Base-by-base conservation (phyloP, 2,329 filamentous ascomycete species). In the Cladosporium sp. region DNA sequence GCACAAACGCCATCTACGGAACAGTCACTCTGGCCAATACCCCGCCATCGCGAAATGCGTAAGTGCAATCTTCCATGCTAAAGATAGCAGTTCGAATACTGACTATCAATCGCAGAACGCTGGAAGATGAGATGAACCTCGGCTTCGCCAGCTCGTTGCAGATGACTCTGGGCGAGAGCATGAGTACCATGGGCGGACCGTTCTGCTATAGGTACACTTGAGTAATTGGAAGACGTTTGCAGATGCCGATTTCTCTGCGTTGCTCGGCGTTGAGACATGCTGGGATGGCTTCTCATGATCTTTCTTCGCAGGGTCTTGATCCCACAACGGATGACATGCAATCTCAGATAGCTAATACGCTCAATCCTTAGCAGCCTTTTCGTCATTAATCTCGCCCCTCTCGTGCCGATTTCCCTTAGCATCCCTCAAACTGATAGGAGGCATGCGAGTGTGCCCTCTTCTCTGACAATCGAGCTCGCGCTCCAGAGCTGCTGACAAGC, bases 401-500 rank as follows among this genome's bases (percentile, higher is more conserved):
- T 7, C 18, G n/a, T 11, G n/a, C 19, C n/a, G 15, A 11, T 33
- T 25, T 33, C 42, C 33, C 27, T 48, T 51, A 32, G 56, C 48
- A 45, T 66, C 61, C 12, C 30, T 42, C 56, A 66, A 55, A 4
- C 59, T 51, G n/a, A 67, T 58, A 0, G 65, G 65, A 7, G 65
- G 64, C 42, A 51, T 43, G 38, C 46, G 54, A 43, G 50, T 55
- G n/a, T 55, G 50, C 7, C 64, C 63, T 35, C 59, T 60, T 3
- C 58, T 43, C 30, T 57, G 52, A 15, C 61, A 52, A 39, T 68
- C 68, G 38, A 79, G 62, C 64, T 79, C 75, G 11, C 69, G 65
- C 43, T 78, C 74, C 32, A 91, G 69, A 52, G 70, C 77, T 45
- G 73, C 72, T 53, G 78, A 77, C 45, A 90, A 65, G 53, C 79